These are phyloP conservation scores for Luffa acutangula DNA, from an alignment of 306 rosid species.

Conservation along the genomic window DNA sequence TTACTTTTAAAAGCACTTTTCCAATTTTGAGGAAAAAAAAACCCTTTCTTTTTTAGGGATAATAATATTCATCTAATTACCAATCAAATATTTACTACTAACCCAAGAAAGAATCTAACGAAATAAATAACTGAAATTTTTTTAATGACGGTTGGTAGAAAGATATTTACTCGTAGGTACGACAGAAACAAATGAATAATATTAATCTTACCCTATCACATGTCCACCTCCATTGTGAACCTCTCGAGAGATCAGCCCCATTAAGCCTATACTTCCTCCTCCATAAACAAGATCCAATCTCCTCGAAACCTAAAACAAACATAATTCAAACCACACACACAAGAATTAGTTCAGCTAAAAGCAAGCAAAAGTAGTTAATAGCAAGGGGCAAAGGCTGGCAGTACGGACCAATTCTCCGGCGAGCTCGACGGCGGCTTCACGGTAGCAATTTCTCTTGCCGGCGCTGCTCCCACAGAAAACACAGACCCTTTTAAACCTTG, in stretches of 20 bases:
- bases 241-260: constrained; percentile 24
- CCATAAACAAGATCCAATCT: constrained; percentile 25
- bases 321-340: background rate
- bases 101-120: no score
- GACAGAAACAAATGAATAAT: background rate
- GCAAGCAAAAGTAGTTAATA: background rate
- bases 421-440: constrained; percentile 10
- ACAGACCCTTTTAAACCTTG: constrained; percentile 12
- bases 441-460: constrained; percentile 11
- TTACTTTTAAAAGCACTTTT: background rate
- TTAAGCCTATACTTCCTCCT: constrained; percentile 24
- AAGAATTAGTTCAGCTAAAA: background rate
- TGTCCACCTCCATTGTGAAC: constrained; percentile 25
- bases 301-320: constrained; percentile 10
- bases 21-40: background rate
- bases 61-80: no score
- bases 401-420: constrained; percentile 6
- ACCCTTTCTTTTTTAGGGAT: no score
- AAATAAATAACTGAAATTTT: no score
- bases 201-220: constrained; percentile 14
- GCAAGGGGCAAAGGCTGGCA: background rate
- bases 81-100: no score
- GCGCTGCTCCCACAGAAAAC: constrained; percentile 14
- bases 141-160: no score
- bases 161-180: no score